Percentiles rank a stretch among this genome's conserved stretches.
Evolutionary conservation across 2,329 filamentous ascomycete genomes (phyloP).

Genomic region (Curvularia eragrostidis): DNA sequence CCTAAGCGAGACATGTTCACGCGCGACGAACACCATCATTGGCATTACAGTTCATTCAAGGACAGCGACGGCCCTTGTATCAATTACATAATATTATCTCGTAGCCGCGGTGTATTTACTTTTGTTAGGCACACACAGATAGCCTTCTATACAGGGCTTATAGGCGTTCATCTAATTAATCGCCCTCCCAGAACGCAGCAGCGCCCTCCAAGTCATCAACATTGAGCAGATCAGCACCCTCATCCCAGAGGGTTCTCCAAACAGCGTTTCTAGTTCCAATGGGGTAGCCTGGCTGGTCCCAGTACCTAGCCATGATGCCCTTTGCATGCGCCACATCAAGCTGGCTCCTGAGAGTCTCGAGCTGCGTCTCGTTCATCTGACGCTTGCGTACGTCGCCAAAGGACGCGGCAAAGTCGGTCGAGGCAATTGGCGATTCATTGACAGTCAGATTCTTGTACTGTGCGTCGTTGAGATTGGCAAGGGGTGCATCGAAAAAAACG

Average conservation of each 20-base stretch:
- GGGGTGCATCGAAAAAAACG: slow-evolving; percentile 67
- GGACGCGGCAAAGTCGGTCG: slow-evolving; percentile 56
- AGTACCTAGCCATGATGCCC: slow-evolving; percentile 67
- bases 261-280: slow-evolving; percentile 58
- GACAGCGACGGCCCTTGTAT: not conserved
- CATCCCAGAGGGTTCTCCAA: slow-evolving; percentile 64
- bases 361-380: slow-evolving; percentile 57
- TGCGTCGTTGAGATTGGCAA: slow-evolving; percentile 53
- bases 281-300: slow-evolving; percentile 65
- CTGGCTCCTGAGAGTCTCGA: slow-evolving; percentile 60
- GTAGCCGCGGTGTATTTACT: not conserved
- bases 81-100: not conserved
- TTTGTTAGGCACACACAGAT: not conserved
- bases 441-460: slow-evolving; percentile 56
- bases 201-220: slow-evolving; percentile 66
- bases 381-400: slow-evolving; percentile 50
- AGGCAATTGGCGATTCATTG: slow-evolving; percentile 61
- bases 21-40: not conserved
- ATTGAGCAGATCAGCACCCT: slow-evolving; percentile 68
- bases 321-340: slow-evolving; percentile 60
- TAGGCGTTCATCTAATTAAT: slow-evolving; percentile 19
- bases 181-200: slow-evolving; percentile 52
- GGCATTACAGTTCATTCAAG: not conserved
- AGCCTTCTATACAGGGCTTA: not conserved
- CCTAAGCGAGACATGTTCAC: slow-evolving; percentile 15